A percentile compares a stretch with the other conserved stretches of the same genome.
Evolutionary conservation across 805 yeast genomes (phyloP).

Genomic region (Candida ovalis): DNA sequence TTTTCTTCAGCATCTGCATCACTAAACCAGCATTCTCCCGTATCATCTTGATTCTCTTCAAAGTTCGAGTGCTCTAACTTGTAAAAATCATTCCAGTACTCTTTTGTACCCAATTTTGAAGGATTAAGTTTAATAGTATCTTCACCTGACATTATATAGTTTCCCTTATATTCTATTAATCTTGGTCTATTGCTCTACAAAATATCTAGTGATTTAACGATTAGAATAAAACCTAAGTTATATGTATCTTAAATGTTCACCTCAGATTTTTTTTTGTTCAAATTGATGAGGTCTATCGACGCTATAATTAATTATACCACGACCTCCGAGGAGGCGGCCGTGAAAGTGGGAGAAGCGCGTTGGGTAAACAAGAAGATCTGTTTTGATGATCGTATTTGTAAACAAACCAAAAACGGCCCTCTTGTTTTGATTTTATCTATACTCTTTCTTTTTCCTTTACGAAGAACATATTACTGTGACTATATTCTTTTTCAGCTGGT

Average conservation of each 20-base stretch:
- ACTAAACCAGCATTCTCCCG: constrained; percentile 96
- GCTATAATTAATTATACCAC: background rate
- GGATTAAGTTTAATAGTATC: constrained; percentile 48
- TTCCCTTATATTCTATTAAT: background rate
- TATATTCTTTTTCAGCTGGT: too few relatives aligned
- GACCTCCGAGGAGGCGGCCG: too few relatives aligned
- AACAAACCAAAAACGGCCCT: background rate
- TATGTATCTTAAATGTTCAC: too few relatives aligned
- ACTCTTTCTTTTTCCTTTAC: background rate
- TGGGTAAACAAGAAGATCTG: background rate
- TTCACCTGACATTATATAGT: constrained; percentile 2
- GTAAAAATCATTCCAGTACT: constrained; percentile 92
- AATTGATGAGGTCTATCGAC: background rate
- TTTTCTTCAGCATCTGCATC: constrained; percentile 90
- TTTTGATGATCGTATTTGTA: background rate
- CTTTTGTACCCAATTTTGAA: constrained; percentile 82
- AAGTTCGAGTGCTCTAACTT: constrained; percentile 69
- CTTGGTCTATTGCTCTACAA: too few relatives aligned
- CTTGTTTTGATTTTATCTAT: background rate
- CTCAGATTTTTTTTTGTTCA: too few relatives aligned
- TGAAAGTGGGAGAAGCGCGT: background rate
- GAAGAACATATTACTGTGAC: background rate
- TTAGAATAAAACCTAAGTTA: too few relatives aligned
- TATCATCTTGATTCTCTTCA: constrained; percentile 68
- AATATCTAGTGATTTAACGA: too few relatives aligned